phyloP scores from a whole-genome alignment of 1,139 yeast species.

The Blastobotrys buckinghamii region DNA sequence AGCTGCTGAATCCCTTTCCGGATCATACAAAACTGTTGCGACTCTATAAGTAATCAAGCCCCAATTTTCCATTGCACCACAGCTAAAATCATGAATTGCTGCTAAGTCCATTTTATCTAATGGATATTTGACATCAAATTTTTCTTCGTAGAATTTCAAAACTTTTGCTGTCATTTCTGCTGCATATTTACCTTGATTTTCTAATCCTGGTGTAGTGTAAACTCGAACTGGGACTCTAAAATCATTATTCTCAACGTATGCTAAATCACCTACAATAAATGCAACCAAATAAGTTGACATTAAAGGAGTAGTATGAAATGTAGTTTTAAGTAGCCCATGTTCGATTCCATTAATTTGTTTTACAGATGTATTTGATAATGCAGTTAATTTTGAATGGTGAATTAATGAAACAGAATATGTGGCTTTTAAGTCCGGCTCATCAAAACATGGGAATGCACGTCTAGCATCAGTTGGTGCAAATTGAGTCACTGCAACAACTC shows the following conservation, averaged over 20 bases:
- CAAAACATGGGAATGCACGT: conserved; percentile 78
- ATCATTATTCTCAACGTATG: conserved; percentile 57
- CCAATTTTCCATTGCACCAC: conserved; percentile 83
- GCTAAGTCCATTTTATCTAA: conserved; percentile 69
- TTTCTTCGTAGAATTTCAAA: conserved; percentile 56
- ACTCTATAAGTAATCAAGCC: conserved; percentile 70
- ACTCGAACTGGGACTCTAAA: conserved; percentile 66
- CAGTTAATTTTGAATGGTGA: conserved; percentile 53
- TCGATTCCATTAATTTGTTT: conserved; percentile 42
- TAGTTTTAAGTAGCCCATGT: conserved; percentile 39
- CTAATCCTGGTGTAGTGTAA: conserved; percentile 66
- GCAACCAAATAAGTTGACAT: conserved; percentile 82
- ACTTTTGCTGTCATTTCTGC: conserved; percentile 61
- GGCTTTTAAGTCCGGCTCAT: conserved; percentile 74
- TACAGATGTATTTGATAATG: conserved; percentile 67
- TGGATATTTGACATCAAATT: conserved; percentile 63
- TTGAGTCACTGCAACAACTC: conserved; percentile 71
- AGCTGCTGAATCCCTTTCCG: conserved; percentile 42
- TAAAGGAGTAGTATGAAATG: conserved; percentile 58
- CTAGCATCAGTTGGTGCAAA: conserved; percentile 85
- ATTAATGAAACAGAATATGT: conserved; percentile 59
- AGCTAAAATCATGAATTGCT: conserved; percentile 70
- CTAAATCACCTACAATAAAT: conserved; percentile 75
- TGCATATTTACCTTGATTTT: conserved; percentile 56
- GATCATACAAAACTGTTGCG: conserved; percentile 60